Base-by-base conservation (phyloP, 139 green algal genomes). In the Chlorella sp. region DNA sequence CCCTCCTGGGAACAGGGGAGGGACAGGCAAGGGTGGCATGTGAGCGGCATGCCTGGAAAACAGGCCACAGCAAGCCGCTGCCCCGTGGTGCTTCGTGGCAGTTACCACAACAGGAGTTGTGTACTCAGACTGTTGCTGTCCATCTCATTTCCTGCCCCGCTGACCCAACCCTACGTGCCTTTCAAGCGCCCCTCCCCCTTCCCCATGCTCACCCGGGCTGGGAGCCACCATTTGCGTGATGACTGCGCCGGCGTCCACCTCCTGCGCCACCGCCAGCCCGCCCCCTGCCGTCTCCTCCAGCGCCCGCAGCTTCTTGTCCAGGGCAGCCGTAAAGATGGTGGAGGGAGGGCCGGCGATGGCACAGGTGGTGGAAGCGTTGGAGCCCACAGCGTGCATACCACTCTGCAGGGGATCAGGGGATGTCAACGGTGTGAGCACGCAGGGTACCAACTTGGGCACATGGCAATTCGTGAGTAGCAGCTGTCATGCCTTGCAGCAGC, bases 301-400 rank as follows among this genome's bases (percentile, higher is more conserved):
- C 91, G 98, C 92, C 64, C 97, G 97, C 85, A 99, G 95, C 92
- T 96, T 97, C 85, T 86, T 92, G 90, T 99, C 97, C 18, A 89
- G 94, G 21, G 95, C 85, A 66, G 91, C 88, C 68, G 91, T 94
- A 61, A 96, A 97, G 57, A 99, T 86, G 11, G 91, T 92, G 92
- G 87, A 0, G 93, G 95, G 1, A 89, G 80, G 71, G 93, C 88
- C 76, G 96, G 64, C 53, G 19, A 36, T 42, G 48, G 85, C 85
- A 36, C 40, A 1, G 48, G 28, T 22, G 30, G 12, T 61, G 39
- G 64, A n/a, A 5, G 66, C 37, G 57, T 28, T 60, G 28, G 34
- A 15, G 36, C 34, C 69, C 11, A 37, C 53, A 26, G 75, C 96
- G 53, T 90, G 86, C 57, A 86, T 77, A 53, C 86, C 86, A 30